These are phyloP conservation scores for Ramularia endophylla DNA, from an alignment of 2,329 filamentous ascomycete genomes.

Conservation along the genomic window DNA sequence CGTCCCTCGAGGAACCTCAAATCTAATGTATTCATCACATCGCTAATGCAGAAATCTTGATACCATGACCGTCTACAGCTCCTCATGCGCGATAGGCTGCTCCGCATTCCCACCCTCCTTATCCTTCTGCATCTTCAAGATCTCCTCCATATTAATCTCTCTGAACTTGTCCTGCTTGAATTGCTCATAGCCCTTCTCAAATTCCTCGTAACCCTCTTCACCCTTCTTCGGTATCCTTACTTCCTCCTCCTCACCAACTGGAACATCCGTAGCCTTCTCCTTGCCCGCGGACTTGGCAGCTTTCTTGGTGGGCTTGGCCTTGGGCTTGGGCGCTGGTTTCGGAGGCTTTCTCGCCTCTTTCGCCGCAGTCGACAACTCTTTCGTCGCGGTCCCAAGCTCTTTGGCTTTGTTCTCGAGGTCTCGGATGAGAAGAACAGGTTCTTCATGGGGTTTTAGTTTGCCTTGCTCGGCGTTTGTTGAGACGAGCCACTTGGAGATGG, in stretches of 20 bases:
- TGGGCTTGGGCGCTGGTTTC: constrained; percentile 15
- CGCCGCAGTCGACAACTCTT: constrained; percentile 60
- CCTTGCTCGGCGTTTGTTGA: constrained; percentile 66
- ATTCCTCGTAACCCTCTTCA: no score
- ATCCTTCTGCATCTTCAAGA: constrained; percentile 18
- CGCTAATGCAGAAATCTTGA: constrained; percentile 15
- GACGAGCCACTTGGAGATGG: constrained; percentile 67
- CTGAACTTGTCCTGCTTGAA: no score
- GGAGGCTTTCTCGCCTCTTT: constrained; percentile 10
- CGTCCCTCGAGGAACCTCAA: no score
- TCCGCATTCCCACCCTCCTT: constrained; percentile 7
- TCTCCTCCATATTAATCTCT: constrained; percentile 6
- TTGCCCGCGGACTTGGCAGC: constrained; percentile 8
- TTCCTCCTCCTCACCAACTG: constrained; percentile 1
- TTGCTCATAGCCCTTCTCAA: no score
- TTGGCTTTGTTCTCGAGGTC: constrained; percentile 65
- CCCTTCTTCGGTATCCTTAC: constrained; percentile 5
- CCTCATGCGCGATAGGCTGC: constrained; percentile 10
- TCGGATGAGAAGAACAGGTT: constrained; percentile 67
- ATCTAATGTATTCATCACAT: no score
- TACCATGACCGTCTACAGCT: constrained; percentile 16
- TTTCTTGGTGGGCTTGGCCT: constrained; percentile 17
- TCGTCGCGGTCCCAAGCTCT: constrained; percentile 64
- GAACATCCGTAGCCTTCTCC: constrained; percentile 8
- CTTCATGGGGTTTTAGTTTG: constrained; percentile 61